A percentile compares a stretch with the other conserved stretches of the same genome.
These are phyloP conservation scores for Calonectria hongkongensis DNA, from an alignment of 2,329 filamentous ascomycete species.

Conservation along the genomic window DNA sequence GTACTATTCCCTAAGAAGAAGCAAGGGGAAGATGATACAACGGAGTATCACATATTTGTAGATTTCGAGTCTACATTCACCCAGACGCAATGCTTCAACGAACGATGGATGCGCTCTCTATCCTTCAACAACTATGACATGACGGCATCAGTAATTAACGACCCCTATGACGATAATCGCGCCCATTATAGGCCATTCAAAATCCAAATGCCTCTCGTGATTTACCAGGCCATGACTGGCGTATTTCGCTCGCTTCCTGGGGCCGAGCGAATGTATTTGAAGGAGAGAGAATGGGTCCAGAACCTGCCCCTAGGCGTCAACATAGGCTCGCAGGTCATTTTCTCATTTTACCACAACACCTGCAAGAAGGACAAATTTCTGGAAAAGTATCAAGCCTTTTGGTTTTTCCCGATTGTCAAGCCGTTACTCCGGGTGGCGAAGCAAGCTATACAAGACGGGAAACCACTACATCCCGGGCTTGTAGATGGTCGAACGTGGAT, in stretches of 20 bases:
- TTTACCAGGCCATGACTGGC: constrained; percentile 38
- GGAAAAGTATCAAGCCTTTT: constrained; percentile 44
- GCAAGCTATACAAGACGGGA: constrained; percentile 18
- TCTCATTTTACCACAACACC: constrained; percentile 52
- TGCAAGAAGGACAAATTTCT: constrained; percentile 51
- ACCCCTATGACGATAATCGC: constrained; percentile 34
- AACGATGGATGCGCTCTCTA: constrained; percentile 68
- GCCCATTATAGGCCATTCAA: constrained; percentile 38
- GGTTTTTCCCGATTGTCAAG: constrained; percentile 47
- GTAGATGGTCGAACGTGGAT: constrained; percentile 47
- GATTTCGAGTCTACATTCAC: constrained; percentile 65
- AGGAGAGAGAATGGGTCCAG: constrained; percentile 41
- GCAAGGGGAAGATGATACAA: constrained; percentile 34
- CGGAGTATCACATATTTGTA: constrained; percentile 45
- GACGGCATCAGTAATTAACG: constrained; percentile 58
- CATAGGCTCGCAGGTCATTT: constrained; percentile 49
- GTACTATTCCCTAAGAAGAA: constrained; percentile 42
- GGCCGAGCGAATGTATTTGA: constrained; percentile 3
- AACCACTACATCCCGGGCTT: constrained; percentile 36
- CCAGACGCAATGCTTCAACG: constrained; percentile 66
- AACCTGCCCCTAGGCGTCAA: constrained; percentile 48
- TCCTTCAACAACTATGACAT: constrained; percentile 63
- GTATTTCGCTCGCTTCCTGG: constrained; percentile 36
- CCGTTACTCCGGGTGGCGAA: constrained; percentile 33
- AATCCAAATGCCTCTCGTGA: constrained; percentile 47